A percentile compares a stretch with the other conserved stretches of the same genome.
phyloP scores from a whole-genome alignment of 2,329 filamentous ascomycete species.

The Eutypella sp. region DNA sequence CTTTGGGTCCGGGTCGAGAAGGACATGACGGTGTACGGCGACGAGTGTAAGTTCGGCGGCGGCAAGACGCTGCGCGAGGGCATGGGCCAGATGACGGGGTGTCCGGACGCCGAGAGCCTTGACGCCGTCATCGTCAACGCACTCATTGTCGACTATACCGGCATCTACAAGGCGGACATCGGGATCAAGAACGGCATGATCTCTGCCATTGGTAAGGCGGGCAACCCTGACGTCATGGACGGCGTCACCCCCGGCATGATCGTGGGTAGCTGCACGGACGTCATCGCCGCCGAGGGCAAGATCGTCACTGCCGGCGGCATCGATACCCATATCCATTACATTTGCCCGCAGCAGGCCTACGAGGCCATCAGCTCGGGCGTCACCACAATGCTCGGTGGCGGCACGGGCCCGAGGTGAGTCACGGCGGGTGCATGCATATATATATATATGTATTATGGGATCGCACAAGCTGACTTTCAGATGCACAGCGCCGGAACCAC shows the following conservation, averaged over 20 bases:
- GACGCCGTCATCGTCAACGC: slow-evolving; percentile 89
- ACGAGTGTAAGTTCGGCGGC: slow-evolving; percentile 93
- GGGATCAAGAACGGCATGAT: slow-evolving; percentile 84
- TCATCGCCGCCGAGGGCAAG: slow-evolving; percentile 83
- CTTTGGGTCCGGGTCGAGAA: slow-evolving; percentile 88
- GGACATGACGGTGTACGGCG: slow-evolving; percentile 78
- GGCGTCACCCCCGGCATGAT: slow-evolving; percentile 74
- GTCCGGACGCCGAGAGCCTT: slow-evolving; percentile 64
- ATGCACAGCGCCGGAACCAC: slow-evolving; percentile 70
- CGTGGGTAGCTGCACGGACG: slow-evolving; percentile 83
- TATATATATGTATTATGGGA: too few species aligned
- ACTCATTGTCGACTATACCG: slow-evolving; percentile 82
- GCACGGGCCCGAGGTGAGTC: slow-evolving; percentile 76
- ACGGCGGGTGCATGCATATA: background rate
- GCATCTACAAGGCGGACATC: slow-evolving; percentile 96
- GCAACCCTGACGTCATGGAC: slow-evolving; percentile 96
- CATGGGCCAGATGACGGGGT: slow-evolving; percentile 87
- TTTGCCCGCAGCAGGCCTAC: slow-evolving; percentile 85
- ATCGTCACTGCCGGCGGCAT: slow-evolving; percentile 89
- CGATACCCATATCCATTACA: slow-evolving; percentile 89
- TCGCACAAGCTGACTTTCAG: too few species aligned
- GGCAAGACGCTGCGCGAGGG: slow-evolving; percentile 92
- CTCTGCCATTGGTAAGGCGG: slow-evolving; percentile 86
- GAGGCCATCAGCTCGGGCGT: slow-evolving; percentile 82
- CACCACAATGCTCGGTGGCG: slow-evolving; percentile 86